phyloP scores from a whole-genome alignment of 2,329 filamentous ascomycete genomes.

The Aspergillus pseudoviridinutans region DNA sequence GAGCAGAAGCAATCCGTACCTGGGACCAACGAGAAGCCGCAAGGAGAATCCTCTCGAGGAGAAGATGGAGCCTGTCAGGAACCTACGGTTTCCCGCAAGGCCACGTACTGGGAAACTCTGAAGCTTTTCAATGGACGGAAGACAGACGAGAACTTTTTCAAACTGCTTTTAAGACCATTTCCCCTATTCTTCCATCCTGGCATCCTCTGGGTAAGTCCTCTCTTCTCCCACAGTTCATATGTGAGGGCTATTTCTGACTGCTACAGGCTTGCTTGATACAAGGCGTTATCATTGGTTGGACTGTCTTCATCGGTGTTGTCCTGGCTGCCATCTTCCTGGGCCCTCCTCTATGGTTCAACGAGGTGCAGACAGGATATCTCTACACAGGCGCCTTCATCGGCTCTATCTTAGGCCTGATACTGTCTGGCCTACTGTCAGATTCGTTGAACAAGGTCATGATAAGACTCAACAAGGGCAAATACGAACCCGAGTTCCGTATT shows the following conservation, averaged over 20 bases:
- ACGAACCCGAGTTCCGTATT: conserved; percentile 88
- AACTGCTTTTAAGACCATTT: conserved; percentile 67
- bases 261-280: conserved; percentile 65
- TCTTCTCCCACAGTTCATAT: conserved; percentile 22
- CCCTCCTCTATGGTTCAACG: conserved; percentile 74
- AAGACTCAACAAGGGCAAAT: conserved; percentile 70
- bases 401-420: conserved; percentile 68
- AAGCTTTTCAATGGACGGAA: conserved; percentile 77
- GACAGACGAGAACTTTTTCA: conserved; percentile 68
- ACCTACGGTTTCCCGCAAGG: conserved; percentile 42
- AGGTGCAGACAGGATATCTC: conserved; percentile 78
- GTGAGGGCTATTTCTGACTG: conserved; percentile 6
- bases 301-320: conserved; percentile 83
- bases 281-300: conserved; percentile 91
- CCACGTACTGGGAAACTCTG: conserved; percentile 57
- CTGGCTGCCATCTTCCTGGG: conserved; percentile 78
- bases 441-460: conserved; percentile 68
- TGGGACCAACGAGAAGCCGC: neutral
- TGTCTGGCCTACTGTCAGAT: conserved; percentile 74
- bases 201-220: conserved; percentile 65
- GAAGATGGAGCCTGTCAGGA: conserved; percentile 4
- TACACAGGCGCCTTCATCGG: conserved; percentile 85
- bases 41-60: neutral
- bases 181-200: conserved; percentile 80
- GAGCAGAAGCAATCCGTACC: conserved; percentile 7